These are phyloP conservation scores for Typha latifolia DNA, from an alignment of 176 grass and related monocot genomes.

Conservation along the genomic window DNA sequence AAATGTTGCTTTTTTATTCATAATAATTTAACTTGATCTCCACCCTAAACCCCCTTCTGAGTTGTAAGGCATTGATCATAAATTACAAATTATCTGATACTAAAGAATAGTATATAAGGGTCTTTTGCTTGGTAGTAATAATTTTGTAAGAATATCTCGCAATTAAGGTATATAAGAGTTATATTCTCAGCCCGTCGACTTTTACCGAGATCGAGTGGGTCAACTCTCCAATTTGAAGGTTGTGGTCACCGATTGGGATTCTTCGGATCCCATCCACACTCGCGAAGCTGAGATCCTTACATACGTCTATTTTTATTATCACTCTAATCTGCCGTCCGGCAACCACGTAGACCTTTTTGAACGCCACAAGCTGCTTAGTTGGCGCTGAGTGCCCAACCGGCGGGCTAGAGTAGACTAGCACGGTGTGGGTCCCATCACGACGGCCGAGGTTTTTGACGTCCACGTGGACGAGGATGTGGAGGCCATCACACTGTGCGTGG, in stretches of 20 bases:
- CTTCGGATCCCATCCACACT: slow-evolving; percentile 34
- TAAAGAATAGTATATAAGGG: no score
- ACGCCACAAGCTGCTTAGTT: slow-evolving; percentile 48
- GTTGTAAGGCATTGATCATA: no score
- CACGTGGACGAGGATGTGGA: slow-evolving; percentile 48
- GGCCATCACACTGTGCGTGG: slow-evolving; percentile 39
- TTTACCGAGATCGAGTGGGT: slow-evolving; percentile 39
- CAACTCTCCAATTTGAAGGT: slow-evolving; percentile 44
- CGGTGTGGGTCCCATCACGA: slow-evolving; percentile 52
- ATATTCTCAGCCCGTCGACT: background rate
- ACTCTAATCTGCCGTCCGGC: slow-evolving; percentile 38
- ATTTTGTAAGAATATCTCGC: no score
- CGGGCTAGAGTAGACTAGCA: slow-evolving; percentile 46
- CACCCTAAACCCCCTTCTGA: no score
- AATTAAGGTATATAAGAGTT: no score
- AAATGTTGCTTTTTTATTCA: no score
- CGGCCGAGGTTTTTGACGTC: slow-evolving; percentile 51
- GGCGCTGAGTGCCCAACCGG: slow-evolving; percentile 25
- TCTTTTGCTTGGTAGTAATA: no score
- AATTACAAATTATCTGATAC: no score
- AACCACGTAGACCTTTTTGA: slow-evolving; percentile 60
- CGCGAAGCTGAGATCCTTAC: slow-evolving; percentile 39
- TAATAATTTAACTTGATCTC: no score
- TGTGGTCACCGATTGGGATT: slow-evolving; percentile 54
- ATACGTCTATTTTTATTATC: slow-evolving; percentile 47